A percentile compares a stretch with the other conserved stretches of the same genome.
These are phyloP conservation scores for Apophysomyces trapeziformis DNA, from an alignment of 371 early-diverging fungal genomes.

Conservation along the genomic window DNA sequence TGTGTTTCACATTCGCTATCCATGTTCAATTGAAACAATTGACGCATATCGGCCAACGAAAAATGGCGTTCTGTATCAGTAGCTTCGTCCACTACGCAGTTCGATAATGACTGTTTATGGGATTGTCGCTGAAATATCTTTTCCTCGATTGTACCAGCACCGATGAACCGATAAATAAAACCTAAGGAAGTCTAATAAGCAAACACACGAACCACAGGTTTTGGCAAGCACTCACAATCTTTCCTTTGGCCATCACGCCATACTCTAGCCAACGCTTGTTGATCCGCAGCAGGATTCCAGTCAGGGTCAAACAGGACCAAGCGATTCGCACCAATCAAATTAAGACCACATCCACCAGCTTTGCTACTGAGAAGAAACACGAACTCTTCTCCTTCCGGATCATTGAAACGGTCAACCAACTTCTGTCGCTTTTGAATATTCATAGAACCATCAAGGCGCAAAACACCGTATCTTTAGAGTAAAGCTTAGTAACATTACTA, in stretches of 20 bases:
- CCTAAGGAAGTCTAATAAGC: conserved; percentile 47
- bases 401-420: conserved; percentile 95
- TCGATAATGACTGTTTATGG: conserved; percentile 86
- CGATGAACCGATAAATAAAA: conserved; percentile 95
- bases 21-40: conserved; percentile 83
- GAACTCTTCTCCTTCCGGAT: conserved; percentile 84
- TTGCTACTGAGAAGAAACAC: conserved; percentile 95
- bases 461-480: conserved; percentile 63
- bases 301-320: conserved; percentile 94
- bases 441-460: conserved; percentile 95
- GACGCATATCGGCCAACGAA: conserved; percentile 85
- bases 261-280: conserved; percentile 92
- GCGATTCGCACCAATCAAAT: conserved; percentile 96
- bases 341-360: conserved; percentile 98
- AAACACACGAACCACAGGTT: background rate
- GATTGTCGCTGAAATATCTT: conserved; percentile 97
- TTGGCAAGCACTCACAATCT: conserved; percentile 51
- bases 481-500: background rate
- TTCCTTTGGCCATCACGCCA: conserved; percentile 99
- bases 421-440: conserved; percentile 87
- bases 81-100: conserved; percentile 94
- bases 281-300: conserved; percentile 86
- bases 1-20: conserved; percentile 91
- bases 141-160: conserved; percentile 96
- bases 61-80: conserved; percentile 93